Evolutionary conservation across 768 basidiomycete genomes (phyloP), one percentile per base, ranked within the genome.

Genomic region (Pisolithus sp.): DNA sequence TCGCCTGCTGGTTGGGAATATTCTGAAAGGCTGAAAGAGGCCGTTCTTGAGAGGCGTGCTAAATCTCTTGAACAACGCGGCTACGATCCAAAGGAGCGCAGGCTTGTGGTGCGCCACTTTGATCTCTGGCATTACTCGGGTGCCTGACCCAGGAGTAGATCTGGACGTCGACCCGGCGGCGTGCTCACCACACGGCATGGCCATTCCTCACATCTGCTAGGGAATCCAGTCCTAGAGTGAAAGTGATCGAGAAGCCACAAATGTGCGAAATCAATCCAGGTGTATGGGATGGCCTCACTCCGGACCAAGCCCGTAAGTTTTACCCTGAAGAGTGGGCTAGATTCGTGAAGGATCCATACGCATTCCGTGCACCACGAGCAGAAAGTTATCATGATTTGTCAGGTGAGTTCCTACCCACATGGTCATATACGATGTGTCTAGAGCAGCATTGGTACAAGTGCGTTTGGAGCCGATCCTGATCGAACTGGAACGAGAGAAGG

Each of bases 251-350:
- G 71, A 97, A 96, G 62, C 81, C 87, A 0, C 93, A 94, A 69
- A 97, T 98, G 94, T 77, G 85, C 48, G 96, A 99, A 73, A 96
- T 98, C 63, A 99, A 99, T 62, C 95, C 94, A 48, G 95, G 87
- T 7, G 84, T 98, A 17, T 96, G 94, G 93, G 96, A 98, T 66
- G 96, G 96, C 0, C 76, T 98, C 37, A 89, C 86, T 2, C 86
- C 90, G 1, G 89, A 91, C 57, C 86, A 95, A 62, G 93, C 92
- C 18, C 83, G 84, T 66, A 86, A 85, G 67, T 84, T 83, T 60
- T 98, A 94, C 66, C 90, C 95, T 0, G 88, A 86, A 49, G 96
- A 99, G 65, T 98, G 90, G 90, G 87, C 87, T 56, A 77, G 92
- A 23, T 94, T 95, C 72, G 74, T 88, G 43, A 86, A 85, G 59